These are phyloP conservation scores for Phoenix roebelenii DNA, from an alignment of 176 grass and related monocot genomes.

Conservation along the genomic window DNA sequence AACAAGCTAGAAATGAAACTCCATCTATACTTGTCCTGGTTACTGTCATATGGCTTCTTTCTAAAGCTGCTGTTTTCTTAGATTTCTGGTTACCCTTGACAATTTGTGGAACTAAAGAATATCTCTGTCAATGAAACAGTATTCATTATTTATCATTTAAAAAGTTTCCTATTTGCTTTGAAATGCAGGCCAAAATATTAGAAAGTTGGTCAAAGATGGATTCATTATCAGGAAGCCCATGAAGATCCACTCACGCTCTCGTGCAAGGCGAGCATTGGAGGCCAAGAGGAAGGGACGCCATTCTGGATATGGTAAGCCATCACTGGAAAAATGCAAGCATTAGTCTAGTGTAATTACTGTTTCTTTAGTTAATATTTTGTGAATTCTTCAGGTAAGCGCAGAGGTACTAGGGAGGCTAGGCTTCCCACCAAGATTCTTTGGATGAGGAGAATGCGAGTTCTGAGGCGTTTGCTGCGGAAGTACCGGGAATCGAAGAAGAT, in stretches of 20 bases:
- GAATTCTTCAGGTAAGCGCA: neutral
- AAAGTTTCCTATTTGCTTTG: neutral
- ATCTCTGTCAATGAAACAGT: too few relatives aligned
- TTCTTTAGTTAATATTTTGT: neutral
- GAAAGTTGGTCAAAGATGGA: slow-evolving; percentile 9
- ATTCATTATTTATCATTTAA: too few relatives aligned
- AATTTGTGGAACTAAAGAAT: too few relatives aligned
- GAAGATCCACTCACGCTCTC: slow-evolving; percentile 9
- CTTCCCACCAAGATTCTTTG: slow-evolving; percentile 9
- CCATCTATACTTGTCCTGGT: too few relatives aligned
- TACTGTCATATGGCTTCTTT: too few relatives aligned
- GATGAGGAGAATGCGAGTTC: slow-evolving; percentile 9
- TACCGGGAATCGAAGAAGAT: slow-evolving; percentile 9
- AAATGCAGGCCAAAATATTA: slow-evolving; percentile 4
- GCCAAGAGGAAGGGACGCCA: slow-evolving; percentile 11
- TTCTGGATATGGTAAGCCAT: slow-evolving; percentile 1
- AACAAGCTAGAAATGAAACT: too few relatives aligned
- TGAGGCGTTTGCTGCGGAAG: slow-evolving; percentile 6
- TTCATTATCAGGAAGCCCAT: slow-evolving; percentile 7
- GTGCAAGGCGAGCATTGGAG: slow-evolving; percentile 6
- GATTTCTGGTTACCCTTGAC: too few relatives aligned
- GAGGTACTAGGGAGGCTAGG: slow-evolving; percentile 7
- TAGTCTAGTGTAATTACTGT: too few relatives aligned
- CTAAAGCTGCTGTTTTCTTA: too few relatives aligned
- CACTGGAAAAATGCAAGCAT: too few relatives aligned